Percentiles rank a stretch among this genome's conserved stretches.
Conservation (phyloP, 495 filamentous ascomycete genomes). For the Penicillium pancosmium region DNA sequence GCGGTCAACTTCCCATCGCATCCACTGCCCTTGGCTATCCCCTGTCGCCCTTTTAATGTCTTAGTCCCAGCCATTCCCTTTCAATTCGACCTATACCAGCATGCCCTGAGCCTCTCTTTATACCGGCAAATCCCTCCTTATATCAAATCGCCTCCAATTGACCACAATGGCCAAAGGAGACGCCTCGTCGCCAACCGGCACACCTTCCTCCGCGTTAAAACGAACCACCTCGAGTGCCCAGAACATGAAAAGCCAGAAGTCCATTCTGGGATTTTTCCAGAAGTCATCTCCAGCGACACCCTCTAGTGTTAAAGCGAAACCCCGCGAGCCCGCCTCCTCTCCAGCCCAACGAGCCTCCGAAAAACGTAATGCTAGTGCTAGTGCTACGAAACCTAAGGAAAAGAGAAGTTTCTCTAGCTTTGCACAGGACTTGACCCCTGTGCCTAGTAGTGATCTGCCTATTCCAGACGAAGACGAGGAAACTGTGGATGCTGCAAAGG, state of each 20-base stretch:
- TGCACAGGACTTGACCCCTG: conserved; percentile 64
- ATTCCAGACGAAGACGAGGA: conserved; percentile 43
- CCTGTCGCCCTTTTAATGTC: not conserved
- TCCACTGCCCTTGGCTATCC: not conserved
- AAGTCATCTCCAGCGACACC: conserved; percentile 59
- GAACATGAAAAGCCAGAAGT: conserved; percentile 72
- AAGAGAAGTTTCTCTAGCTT: conserved; percentile 47
- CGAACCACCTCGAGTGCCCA: conserved; percentile 49
- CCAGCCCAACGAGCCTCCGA: conserved; percentile 47
- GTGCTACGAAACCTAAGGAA: conserved; percentile 27
- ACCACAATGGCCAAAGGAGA: conserved; percentile 41
- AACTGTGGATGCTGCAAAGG: conserved; percentile 27
- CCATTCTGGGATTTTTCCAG: conserved; percentile 84
- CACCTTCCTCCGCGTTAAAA: conserved; percentile 46
- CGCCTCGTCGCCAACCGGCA: conserved; percentile 44
- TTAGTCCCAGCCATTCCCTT: conserved; percentile 7
- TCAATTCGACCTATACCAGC: conserved; percentile 2
- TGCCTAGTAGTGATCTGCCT: conserved; percentile 74
- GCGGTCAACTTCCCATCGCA: conserved; percentile 6
- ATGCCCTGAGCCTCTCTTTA: conserved; percentile 7
- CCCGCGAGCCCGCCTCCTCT: conserved; percentile 42
- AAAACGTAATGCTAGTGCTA: conserved; percentile 26
- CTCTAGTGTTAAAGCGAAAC: conserved; percentile 32
- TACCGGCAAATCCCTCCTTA: not conserved
- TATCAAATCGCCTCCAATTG: conserved; percentile 11